A percentile compares a stretch with the other conserved stretches of the same genome.
These are phyloP conservation scores for Globisporangium megalacanthum DNA, from an alignment of 352 stramenopile genomes.

Conservation along the genomic window DNA sequence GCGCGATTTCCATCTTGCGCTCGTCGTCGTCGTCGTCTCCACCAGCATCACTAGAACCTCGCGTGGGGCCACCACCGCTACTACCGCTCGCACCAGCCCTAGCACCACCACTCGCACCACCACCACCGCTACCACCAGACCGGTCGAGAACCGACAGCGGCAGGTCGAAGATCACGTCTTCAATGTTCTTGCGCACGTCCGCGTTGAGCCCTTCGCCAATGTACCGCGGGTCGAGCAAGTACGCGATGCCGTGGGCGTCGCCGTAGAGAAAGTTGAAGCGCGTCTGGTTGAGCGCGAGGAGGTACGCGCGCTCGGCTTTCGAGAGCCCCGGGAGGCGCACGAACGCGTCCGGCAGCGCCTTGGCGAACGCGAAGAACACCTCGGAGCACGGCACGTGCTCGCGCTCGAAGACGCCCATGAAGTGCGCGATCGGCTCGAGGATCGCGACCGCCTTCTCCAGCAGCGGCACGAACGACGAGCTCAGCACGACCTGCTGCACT, in stretches of 20 bases:
- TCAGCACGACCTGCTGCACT: neutral
- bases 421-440: conserved; percentile 13
- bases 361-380: conserved; percentile 25
- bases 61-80: neutral
- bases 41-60: neutral
- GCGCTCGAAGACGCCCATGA: conserved; percentile 7
- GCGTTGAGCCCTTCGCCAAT: conserved; percentile 9
- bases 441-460: conserved; percentile 19
- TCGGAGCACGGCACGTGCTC: conserved; percentile 20
- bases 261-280: conserved; percentile 15
- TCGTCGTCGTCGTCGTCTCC: conserved; percentile 5
- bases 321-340: conserved; percentile 6
- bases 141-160: conserved; percentile 3
- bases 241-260: conserved; percentile 5
- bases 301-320: conserved; percentile 7
- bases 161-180: conserved; percentile 20
- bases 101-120: neutral
- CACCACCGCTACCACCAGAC: neutral
- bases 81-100: neutral
- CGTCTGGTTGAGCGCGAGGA: conserved; percentile 19
- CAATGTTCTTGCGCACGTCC: conserved; percentile 24
- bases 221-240: conserved; percentile 6
- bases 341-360: conserved; percentile 18
- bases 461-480: conserved; percentile 2
- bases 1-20: conserved; percentile 14